A percentile compares a stretch with the other conserved stretches of the same genome.
These are phyloP conservation scores for Sphagnum magellanicum DNA, from an alignment of 228 moss, liverwort and hornwort species.

Conservation along the genomic window DNA sequence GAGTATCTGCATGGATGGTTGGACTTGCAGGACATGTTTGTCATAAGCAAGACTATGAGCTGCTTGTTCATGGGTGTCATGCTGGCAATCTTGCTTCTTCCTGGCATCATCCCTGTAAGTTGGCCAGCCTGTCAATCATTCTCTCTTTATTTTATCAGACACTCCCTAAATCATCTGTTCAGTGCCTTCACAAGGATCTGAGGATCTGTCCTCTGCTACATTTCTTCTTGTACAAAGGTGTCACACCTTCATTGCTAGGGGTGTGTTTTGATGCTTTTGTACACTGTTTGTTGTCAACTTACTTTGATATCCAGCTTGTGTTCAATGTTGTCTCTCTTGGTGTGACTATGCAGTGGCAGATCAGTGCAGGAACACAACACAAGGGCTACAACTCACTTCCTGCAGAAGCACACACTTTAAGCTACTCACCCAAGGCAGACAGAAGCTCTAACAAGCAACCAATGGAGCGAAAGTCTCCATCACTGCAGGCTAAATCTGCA, in stretches of 20 bases:
- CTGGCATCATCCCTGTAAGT: constrained; percentile 74
- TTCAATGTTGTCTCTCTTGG: constrained; percentile 1
- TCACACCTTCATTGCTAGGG: too few species aligned
- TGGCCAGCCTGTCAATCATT: background rate
- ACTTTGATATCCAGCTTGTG: too few species aligned
- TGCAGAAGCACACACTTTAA: constrained; percentile 35
- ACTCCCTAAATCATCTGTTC: too few species aligned
- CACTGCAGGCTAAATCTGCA: constrained; percentile 32
- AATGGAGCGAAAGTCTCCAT: constrained; percentile 49
- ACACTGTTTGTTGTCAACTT: too few species aligned
- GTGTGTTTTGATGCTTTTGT: too few species aligned
- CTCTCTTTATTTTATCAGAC: too few species aligned
- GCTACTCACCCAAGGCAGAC: constrained; percentile 44
- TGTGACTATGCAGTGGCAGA: constrained; percentile 65
- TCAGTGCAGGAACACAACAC: constrained; percentile 46
- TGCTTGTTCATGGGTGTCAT: constrained; percentile 82
- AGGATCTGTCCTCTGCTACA: too few species aligned
- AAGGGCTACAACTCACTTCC: constrained; percentile 55
- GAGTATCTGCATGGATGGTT: background rate
- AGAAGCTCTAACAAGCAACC: constrained; percentile 50
- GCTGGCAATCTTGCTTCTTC: constrained; percentile 73
- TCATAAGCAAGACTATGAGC: constrained; percentile 73
- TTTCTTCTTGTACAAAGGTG: too few species aligned
- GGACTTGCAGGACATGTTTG: constrained; percentile 68
- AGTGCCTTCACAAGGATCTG: too few species aligned